Evolutionary conservation across 1,139 yeast genomes (phyloP), one percentile per base, ranked within the genome.

Genomic region (Lodderomyces orthopsilosis): DNA sequence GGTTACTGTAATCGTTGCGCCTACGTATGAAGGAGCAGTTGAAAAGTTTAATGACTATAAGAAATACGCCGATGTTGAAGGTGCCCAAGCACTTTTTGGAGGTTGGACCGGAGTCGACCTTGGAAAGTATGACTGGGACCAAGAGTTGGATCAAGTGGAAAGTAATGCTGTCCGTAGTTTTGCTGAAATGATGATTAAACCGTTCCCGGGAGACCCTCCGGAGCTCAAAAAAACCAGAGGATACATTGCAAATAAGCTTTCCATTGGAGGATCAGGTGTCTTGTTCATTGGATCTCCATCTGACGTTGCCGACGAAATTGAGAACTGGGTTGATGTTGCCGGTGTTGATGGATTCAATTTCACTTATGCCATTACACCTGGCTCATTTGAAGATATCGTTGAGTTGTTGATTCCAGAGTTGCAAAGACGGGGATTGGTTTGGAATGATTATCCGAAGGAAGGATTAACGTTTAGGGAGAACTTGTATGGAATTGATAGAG

Each of bases 31-130:
- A 38, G 70, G 63, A 43, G 70, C 71, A 2, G 54, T 49, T 24
- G 58, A 51, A 8, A 65, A 65, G 45, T 64, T 55, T 36, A 50
- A 58, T 38, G 66, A 64, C 21, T 57, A 54, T 37, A 59, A 57
- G 37, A 42, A 48, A 6, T 65, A 62, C 41, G 58, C 62, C 12
- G 73, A 67, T 46, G 37, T 53, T 2, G 68, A 66, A 39, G 72
- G 73, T 7, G 65, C 70, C 3, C 63, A 65, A 41, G 69, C 68
- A 1, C 56, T 66, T 36, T 56, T 65, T 41, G 58, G 69, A 34
- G 67, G 67, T 5, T 64, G 67, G 63, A 62, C 69, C 0, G 68
- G 68, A 15, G 58, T 63, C 37, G 69, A 66, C 45, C 50, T 66
- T 19, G 56, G 58, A 13, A 46, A 62, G 41, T 65, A 53, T 46